Base-by-base conservation (phyloP, 2,329 filamentous ascomycete genomes). In the Sporothrix variecibatus region DNA sequence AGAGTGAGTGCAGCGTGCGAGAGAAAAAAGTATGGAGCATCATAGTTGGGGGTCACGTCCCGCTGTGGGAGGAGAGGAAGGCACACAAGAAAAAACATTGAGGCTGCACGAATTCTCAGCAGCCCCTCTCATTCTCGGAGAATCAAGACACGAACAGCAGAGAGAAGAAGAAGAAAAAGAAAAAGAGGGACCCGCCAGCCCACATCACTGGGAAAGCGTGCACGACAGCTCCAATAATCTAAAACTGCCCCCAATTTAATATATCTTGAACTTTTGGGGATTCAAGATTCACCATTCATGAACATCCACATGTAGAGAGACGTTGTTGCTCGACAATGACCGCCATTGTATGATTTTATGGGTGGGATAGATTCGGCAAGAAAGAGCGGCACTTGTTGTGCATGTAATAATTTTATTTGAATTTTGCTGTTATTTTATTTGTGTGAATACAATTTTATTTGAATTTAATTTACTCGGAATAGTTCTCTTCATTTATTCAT, bases 71-170 rank as follows among this genome's bases (percentile, higher is more conserved):
- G n/a, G 23, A 11, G 23, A 53, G 11, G n/a, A 53, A 34, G 31
- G 34, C 20, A 53, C n/a, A 40, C n/a, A n/a, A n/a, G n/a, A n/a
- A n/a, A n/a, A 31, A 46, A 28, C 23, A 53, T 62, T 31, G 51
- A 71, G 69, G 69, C 69, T 71, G 69, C 69, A 71, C 38, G 53
- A 31, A 62, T 71, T 60, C 15, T 28, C 15, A 49, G 15, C 1
- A 12, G 62, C 31, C 46, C 28, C 46, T 53, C 43, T 46, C 15
- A 26, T 65, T 26, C 38, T 65, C 60, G 62, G 62, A 65, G n/a
- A 65, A 65, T 26, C 62, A 26, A 46, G n/a, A 26, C 62, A 26
- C 46, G 8, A 11, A 11, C 9, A n/a, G 40, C 11, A 23, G 43
- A 51, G 20, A 51, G 15, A 51, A 17, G 15, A 53, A 49, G 5